Evolutionary conservation across 768 basidiomycete species (phyloP).

Genomic region (Auricularia cornea): DNA sequence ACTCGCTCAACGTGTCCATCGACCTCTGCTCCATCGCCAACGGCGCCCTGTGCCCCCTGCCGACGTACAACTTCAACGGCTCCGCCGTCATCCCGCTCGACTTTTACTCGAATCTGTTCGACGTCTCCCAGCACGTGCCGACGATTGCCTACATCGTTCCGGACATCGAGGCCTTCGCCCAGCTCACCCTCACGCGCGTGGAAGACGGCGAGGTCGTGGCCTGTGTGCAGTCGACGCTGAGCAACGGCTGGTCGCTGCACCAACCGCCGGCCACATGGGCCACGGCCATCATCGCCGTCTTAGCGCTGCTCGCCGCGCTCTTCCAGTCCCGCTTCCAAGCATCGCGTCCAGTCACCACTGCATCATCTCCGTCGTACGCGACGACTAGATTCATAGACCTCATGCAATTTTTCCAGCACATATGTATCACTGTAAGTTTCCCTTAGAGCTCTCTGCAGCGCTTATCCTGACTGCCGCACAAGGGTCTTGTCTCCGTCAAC

Average conservation of each 20-base stretch:
- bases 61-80: slow-evolving; percentile 14
- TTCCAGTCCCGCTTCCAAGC: slow-evolving; percentile 34
- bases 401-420: slow-evolving; percentile 75
- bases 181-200: slow-evolving; percentile 63
- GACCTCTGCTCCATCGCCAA: slow-evolving; percentile 72
- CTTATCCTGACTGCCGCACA: not conserved
- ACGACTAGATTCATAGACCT: slow-evolving; percentile 77
- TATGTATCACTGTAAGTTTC: slow-evolving; percentile 52
- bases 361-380: slow-evolving; percentile 40
- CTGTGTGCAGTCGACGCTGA: slow-evolving; percentile 85
- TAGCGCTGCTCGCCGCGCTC: slow-evolving; percentile 35
- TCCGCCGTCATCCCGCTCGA: slow-evolving; percentile 53
- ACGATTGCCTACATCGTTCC: slow-evolving; percentile 79
- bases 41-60: slow-evolving; percentile 58
- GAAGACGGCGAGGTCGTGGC: slow-evolving; percentile 68
- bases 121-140: slow-evolving; percentile 54
- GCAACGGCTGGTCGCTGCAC: slow-evolving; percentile 81
- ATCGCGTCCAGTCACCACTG: slow-evolving; percentile 38
- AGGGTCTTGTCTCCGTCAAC: slow-evolving; percentile 69
- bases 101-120: slow-evolving; percentile 29
- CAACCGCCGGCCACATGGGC: slow-evolving; percentile 72
- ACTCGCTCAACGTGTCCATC: slow-evolving; percentile 74
- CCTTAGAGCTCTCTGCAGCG: not conserved
- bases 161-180: slow-evolving; percentile 84
- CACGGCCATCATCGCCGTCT: slow-evolving; percentile 51